Evolutionary conservation across 106 monocot species (phyloP).

Genomic region (Phalaenopsis aphrodite): DNA sequence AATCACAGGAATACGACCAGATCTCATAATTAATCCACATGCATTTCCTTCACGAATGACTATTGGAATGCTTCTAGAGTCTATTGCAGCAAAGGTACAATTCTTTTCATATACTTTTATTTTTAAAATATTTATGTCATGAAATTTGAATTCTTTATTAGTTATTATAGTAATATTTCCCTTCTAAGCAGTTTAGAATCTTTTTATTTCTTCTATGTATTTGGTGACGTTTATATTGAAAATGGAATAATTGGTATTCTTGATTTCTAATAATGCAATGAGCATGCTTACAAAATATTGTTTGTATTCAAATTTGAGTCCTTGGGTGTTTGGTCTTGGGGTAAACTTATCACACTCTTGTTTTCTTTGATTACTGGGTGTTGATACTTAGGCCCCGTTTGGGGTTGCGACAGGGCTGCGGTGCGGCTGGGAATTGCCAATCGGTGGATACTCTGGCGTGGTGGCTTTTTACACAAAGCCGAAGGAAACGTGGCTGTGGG

Average conservation of each 20-base stretch:
- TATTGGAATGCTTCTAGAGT: constrained; percentile 98
- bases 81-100: constrained; percentile 88
- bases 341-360: not conserved
- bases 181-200: not conserved
- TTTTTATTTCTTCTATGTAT: not conserved
- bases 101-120: not conserved
- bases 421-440: too few relatives aligned
- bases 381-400: not conserved
- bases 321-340: not conserved
- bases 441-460: too few relatives aligned
- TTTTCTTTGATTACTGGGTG: not conserved
- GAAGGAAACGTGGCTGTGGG: too few relatives aligned
- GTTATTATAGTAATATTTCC: not conserved
- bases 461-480: too few relatives aligned
- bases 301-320: not conserved
- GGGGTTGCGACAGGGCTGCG: too few relatives aligned
- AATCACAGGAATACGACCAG: constrained; percentile 87
- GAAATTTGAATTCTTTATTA: not conserved
- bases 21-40: constrained; percentile 98
- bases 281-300: not conserved
- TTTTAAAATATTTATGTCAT: not conserved
- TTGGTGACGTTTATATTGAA: not conserved
- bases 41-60: constrained; percentile 99
- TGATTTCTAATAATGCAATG: not conserved
- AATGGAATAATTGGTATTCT: not conserved